These are phyloP conservation scores for Paxillus rubicundulus DNA, from an alignment of 768 basidiomycete species.

Conservation along the genomic window DNA sequence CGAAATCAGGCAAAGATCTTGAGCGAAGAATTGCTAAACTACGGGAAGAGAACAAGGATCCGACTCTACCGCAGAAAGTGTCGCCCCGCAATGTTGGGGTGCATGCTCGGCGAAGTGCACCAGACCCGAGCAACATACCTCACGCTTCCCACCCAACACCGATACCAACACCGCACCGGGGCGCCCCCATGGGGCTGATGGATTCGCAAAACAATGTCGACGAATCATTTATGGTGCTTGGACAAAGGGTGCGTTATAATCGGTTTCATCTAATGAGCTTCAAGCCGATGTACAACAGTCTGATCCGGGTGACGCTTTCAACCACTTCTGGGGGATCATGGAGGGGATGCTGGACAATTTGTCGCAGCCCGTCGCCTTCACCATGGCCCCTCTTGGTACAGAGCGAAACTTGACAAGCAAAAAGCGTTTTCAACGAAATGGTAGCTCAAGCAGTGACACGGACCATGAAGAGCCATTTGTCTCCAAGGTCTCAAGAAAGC, in stretches of 20 bases:
- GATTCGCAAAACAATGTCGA: slow-evolving; percentile 69
- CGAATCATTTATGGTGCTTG: slow-evolving; percentile 87
- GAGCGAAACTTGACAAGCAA: slow-evolving; percentile 26
- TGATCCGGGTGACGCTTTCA: slow-evolving; percentile 84
- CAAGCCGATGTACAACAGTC: slow-evolving; percentile 40
- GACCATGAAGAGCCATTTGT: slow-evolving; percentile 66
- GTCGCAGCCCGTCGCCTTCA: slow-evolving; percentile 77
- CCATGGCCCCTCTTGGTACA: slow-evolving; percentile 69
- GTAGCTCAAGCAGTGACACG: slow-evolving; percentile 60
- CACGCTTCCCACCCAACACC: slow-evolving; percentile 33
- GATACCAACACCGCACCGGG: slow-evolving; percentile 47
- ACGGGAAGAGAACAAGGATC: slow-evolving; percentile 75
- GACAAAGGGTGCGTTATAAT: slow-evolving; percentile 56
- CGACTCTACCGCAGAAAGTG: slow-evolving; percentile 63
- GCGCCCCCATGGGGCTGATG: slow-evolving; percentile 32
- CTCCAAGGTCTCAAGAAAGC: slow-evolving; percentile 50
- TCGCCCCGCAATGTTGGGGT: slow-evolving; percentile 22
- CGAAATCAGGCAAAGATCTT: slow-evolving; percentile 67
- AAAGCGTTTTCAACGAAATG: slow-evolving; percentile 41
- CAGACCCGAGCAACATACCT: slow-evolving; percentile 14
- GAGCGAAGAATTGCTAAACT: slow-evolving; percentile 70
- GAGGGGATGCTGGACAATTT: slow-evolving; percentile 84
- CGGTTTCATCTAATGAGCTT: slow-evolving; percentile 2
- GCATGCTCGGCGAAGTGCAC: slow-evolving; percentile 22
- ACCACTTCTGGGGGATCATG: slow-evolving; percentile 86